A percentile compares a stretch with the other conserved stretches of the same genome.
Evolutionary conservation across 225 moss, liverwort and hornwort species (phyloP).

Genomic region (Climacium dendroides): DNA sequence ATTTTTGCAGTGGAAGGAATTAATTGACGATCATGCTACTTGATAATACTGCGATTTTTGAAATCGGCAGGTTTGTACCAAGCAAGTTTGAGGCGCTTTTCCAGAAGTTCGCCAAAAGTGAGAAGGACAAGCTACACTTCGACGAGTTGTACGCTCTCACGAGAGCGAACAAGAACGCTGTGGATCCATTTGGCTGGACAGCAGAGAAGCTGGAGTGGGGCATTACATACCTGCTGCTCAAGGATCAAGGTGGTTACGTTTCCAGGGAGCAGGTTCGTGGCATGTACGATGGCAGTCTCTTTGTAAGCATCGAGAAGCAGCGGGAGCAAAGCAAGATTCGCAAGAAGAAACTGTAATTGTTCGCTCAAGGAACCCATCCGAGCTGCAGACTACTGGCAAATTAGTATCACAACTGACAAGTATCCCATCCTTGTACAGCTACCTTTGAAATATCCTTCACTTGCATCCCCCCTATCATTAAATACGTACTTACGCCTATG

Average conservation of each 20-base stretch:
- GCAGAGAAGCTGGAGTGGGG: constrained; percentile 70
- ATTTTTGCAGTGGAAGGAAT: not conserved
- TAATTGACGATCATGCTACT: not conserved
- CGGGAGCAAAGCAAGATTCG: not conserved
- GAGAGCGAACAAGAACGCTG: constrained; percentile 9
- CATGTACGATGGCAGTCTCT: constrained; percentile 56
- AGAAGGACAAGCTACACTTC: constrained; percentile 17
- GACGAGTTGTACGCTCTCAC: constrained; percentile 34
- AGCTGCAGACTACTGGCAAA: not conserved
- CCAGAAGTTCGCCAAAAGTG: constrained; percentile 39
- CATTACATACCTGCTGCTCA: constrained; percentile 34
- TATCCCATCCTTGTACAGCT: not conserved
- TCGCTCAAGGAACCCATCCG: not conserved
- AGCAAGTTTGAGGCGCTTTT: constrained; percentile 70
- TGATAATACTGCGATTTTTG: not conserved
- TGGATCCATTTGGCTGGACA: constrained; percentile 59
- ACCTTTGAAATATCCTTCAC: not conserved
- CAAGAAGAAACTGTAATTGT: constrained; percentile 14
- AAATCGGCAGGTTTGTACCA: constrained; percentile 43
- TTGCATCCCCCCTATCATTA: not conserved
- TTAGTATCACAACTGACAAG: not conserved
- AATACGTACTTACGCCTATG: not conserved
- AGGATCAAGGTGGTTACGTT: constrained; percentile 46
- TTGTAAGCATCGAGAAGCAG: constrained; percentile 15
- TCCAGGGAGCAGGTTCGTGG: constrained; percentile 49